Percentiles rank a stretch among this genome's conserved stretches.
Evolutionary conservation across 2,329 filamentous ascomycete genomes (phyloP).

Genomic region (Epicoccum sorghinum): DNA sequence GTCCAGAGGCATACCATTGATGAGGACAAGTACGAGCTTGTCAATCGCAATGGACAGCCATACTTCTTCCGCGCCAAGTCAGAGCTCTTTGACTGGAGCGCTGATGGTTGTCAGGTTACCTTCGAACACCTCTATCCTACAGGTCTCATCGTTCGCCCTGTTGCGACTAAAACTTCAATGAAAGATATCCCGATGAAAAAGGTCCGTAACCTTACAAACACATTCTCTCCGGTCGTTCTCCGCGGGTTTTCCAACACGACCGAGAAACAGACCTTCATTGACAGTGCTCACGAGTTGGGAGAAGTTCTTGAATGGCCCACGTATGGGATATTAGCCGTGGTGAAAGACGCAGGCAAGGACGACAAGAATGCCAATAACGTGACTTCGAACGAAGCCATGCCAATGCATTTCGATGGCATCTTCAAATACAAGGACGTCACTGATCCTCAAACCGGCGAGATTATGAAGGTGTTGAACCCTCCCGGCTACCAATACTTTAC

Average conservation of each 20-base stretch:
- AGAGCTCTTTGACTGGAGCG: constrained; percentile 22
- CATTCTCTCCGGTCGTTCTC: constrained; percentile 60
- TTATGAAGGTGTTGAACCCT: constrained; percentile 40
- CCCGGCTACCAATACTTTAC: constrained; percentile 61
- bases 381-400: constrained; percentile 58
- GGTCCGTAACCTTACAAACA: constrained; percentile 55
- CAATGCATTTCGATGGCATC: constrained; percentile 62
- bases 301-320: constrained; percentile 57
- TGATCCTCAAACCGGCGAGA: constrained; percentile 50
- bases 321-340: constrained; percentile 65
- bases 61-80: constrained; percentile 34
- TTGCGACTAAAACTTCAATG: constrained; percentile 43
- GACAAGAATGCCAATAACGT: constrained; percentile 59
- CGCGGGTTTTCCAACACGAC: constrained; percentile 59
- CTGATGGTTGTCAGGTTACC: constrained; percentile 9
- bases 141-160: constrained; percentile 27
- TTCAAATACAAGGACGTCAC: constrained; percentile 58
- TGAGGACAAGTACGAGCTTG: constrained; percentile 27
- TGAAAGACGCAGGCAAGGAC: constrained; percentile 62
- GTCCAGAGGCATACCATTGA: constrained; percentile 27
- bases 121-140: constrained; percentile 35
- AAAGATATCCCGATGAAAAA: constrained; percentile 54
- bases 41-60: constrained; percentile 25
- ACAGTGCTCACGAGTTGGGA: constrained; percentile 57
- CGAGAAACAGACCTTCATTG: constrained; percentile 53